Evolutionary conservation across 2,329 filamentous ascomycete genomes (phyloP), one percentile per base, ranked within the genome.

Genomic region (Sclerotiophoma versabilis): DNA sequence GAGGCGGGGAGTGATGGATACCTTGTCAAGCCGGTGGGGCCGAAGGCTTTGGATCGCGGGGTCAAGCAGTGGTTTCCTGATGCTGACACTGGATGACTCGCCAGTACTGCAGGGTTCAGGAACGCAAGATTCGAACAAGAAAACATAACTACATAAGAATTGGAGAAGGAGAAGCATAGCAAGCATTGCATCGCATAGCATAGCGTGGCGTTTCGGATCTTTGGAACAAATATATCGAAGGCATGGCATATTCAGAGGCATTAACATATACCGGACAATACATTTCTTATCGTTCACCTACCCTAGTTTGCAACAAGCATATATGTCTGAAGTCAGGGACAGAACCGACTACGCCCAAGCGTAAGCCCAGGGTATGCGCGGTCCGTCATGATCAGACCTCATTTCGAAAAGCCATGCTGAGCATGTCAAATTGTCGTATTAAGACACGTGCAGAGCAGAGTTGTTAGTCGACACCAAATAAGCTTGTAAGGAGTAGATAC

Each of bases 1-100:
- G 54, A 67, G 14, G 71, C 69, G 3, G 72, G 72, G 6, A 64
- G 65, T 2, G 62, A 74, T 30, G 66, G 63, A 26, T 75, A 69
- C 51, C 56, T 64, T 19, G 67, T 70, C 9, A 74, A 75, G 54
- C 72, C 72, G 3, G 57, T 73, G 23, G 65, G 69, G 0, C 59
- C 70, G 17, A 71, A 68, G 43, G 59, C 62, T 14, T 46, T 75
- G 52, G 68, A 70, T 43, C 49, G 53, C 2, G 54, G 54, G 34
- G 44, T 69, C 1, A 62, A 58, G 45, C 60, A 63, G 19, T 68
- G 60, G 63, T 68, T 61, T 23, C 58, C 61, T 7, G 33, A 59
- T 26, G 54, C 56, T 10, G 49, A 58, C 10, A 15, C 60, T 17
- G 54, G 44, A 52, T 49, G 15, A 20, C 12, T 2, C 25, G 11